A percentile compares a stretch with the other conserved stretches of the same genome.
Evolutionary conservation across 1,139 yeast species (phyloP).

Genomic region (Groenewaldozyma auringiensis): DNA sequence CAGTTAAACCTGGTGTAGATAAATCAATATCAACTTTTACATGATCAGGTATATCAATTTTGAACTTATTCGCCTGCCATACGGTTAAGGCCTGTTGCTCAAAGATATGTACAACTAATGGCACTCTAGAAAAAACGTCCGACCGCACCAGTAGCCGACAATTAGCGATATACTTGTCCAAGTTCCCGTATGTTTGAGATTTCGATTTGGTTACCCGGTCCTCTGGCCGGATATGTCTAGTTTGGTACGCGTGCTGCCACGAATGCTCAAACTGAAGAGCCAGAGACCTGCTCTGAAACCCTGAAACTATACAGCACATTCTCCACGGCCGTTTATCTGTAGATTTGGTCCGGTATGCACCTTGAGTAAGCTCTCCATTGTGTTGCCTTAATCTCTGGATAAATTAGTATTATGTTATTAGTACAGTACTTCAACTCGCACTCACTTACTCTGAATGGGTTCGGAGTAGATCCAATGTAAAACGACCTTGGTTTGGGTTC

Average conservation of each 20-base stretch:
- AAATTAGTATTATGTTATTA: not conserved
- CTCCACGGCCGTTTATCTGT: slow-evolving; percentile 64
- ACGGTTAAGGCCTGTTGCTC: slow-evolving; percentile 16
- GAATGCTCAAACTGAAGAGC: slow-evolving; percentile 72
- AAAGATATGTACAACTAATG: slow-evolving; percentile 22
- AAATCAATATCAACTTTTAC: slow-evolving; percentile 15
- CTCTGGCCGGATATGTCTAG: slow-evolving; percentile 47
- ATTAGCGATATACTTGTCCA: slow-evolving; percentile 48
- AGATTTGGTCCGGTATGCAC: slow-evolving; percentile 57
- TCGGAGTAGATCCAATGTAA: slow-evolving; percentile 73
- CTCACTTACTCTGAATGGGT: slow-evolving; percentile 44
- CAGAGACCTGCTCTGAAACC: slow-evolving; percentile 62
- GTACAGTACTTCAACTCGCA: not conserved
- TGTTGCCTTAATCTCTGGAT: slow-evolving; percentile 56
- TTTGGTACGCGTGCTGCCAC: slow-evolving; percentile 63
- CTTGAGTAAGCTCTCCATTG: slow-evolving; percentile 54
- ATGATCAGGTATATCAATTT: slow-evolving; percentile 16
- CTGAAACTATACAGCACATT: slow-evolving; percentile 53
- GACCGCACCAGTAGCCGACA: slow-evolving; percentile 40
- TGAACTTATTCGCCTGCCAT: slow-evolving; percentile 24
- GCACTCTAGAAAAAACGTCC: slow-evolving; percentile 21
- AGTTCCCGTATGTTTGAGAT: slow-evolving; percentile 28
- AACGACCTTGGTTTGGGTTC: slow-evolving; percentile 46
- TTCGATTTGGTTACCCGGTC: slow-evolving; percentile 19
- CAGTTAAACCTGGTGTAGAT: not conserved